These are phyloP conservation scores for Sphagnurus paluster DNA, from an alignment of 1,284 basidiomycete species.

Conservation along the genomic window DNA sequence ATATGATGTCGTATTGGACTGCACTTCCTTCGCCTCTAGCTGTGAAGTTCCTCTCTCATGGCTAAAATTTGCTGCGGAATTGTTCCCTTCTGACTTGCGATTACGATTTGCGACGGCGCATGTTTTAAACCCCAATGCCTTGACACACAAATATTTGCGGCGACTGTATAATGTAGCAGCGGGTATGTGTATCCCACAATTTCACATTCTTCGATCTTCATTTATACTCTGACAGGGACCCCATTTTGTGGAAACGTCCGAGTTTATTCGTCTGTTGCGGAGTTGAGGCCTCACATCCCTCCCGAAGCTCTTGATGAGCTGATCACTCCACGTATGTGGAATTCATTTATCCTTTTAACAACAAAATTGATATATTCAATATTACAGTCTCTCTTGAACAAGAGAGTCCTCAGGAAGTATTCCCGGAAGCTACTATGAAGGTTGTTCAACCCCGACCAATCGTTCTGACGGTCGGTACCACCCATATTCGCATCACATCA, in stretches of 20 bases:
- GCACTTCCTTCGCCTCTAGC: conserved; percentile 75
- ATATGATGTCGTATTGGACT: conserved; percentile 82
- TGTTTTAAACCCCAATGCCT: conserved; percentile 79
- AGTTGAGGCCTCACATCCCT: conserved; percentile 58
- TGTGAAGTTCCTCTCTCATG: conserved; percentile 83
- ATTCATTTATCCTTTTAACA: conserved; percentile 1
- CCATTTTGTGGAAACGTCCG: conserved; percentile 54
- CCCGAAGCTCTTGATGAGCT: conserved; percentile 48
- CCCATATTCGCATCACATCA: conserved; percentile 20
- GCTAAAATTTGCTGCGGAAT: conserved; percentile 78
- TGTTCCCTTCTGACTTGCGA: conserved; percentile 72
- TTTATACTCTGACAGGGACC: conserved; percentile 43
- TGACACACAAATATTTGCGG: conserved; percentile 73
- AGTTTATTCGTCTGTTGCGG: conserved; percentile 57
- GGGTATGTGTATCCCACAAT: conserved; percentile 44
- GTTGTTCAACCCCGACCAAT: conserved; percentile 64
- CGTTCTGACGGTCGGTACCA: conserved; percentile 57
- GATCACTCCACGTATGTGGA: conserved; percentile 49
- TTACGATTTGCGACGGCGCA: conserved; percentile 58
- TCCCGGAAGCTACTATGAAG: conserved; percentile 64
- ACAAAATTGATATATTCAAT: background rate
- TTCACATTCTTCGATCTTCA: background rate
- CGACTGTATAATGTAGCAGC: conserved; percentile 74
- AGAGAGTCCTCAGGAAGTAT: conserved; percentile 47
- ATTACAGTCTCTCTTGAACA: conserved; percentile 59